These are phyloP conservation scores for Colletotrichum liriopes DNA, from an alignment of 2,329 filamentous ascomycete species.

Conservation along the genomic window DNA sequence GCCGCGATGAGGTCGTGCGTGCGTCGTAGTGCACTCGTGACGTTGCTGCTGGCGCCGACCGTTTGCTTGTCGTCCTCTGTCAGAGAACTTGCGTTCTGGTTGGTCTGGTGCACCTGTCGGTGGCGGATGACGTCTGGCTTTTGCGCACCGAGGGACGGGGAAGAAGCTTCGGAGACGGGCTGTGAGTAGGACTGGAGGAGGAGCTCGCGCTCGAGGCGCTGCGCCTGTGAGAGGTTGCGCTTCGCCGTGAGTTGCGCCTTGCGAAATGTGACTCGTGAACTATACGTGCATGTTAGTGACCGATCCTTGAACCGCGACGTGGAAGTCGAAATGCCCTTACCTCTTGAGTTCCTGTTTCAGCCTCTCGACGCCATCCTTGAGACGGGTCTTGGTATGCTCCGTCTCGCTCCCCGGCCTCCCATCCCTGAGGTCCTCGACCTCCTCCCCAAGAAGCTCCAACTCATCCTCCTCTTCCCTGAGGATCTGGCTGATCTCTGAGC, in stretches of 20 bases:
- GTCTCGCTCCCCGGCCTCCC: constrained; percentile 66
- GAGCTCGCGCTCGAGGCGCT: constrained; percentile 82
- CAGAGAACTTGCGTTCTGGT: constrained; percentile 52
- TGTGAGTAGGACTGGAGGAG: constrained; percentile 77
- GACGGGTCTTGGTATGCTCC: constrained; percentile 74
- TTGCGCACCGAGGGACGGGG: constrained; percentile 48
- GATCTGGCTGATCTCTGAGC: constrained; percentile 83
- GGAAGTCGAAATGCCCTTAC: constrained; percentile 60
- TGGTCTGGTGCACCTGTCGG: constrained; percentile 48
- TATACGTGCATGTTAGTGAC: constrained; percentile 46
- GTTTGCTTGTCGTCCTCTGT: constrained; percentile 81
- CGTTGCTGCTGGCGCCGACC: constrained; percentile 83
- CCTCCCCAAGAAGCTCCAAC: constrained; percentile 84
- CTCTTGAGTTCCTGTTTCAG: constrained; percentile 79
- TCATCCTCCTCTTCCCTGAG: constrained; percentile 87
- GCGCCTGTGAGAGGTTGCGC: constrained; percentile 80
- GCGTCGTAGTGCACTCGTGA: constrained; percentile 86
- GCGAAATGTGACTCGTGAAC: constrained; percentile 79
- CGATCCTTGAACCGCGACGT: constrained; percentile 3
- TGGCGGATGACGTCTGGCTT: constrained; percentile 47
- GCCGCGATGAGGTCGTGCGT: constrained; percentile 90
- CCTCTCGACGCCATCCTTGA: constrained; percentile 77
- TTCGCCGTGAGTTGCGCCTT: constrained; percentile 87
- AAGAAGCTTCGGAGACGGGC: constrained; percentile 54
- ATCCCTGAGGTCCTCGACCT: constrained; percentile 78